Conservation (phyloP, 2,329 filamentous ascomycete genomes). For the Arthrobotrys conoides region DNA sequence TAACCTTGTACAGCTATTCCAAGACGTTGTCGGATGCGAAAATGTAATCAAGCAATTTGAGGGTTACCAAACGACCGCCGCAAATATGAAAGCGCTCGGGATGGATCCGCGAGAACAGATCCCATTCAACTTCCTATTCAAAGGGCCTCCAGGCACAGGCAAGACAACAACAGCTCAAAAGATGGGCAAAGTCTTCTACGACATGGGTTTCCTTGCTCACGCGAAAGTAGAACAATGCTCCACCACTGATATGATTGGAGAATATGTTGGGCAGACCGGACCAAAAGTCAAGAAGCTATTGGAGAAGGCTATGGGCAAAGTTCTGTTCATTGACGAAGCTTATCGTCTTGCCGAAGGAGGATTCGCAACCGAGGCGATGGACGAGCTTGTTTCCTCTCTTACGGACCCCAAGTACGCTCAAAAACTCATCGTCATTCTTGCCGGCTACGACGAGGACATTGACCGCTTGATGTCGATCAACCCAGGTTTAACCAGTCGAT, state of each 20-base stretch:
- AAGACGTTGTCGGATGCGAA: constrained; percentile 74
- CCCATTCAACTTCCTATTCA: constrained; percentile 80
- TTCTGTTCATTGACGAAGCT: constrained; percentile 74
- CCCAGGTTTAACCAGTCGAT: constrained; percentile 75
- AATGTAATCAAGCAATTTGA: constrained; percentile 72
- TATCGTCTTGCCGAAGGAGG: constrained; percentile 70
- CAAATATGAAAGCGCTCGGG: constrained; percentile 70
- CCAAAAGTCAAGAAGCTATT: constrained; percentile 74
- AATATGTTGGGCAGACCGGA: constrained; percentile 72
- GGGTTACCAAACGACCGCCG: constrained; percentile 72
- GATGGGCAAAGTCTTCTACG: constrained; percentile 70
- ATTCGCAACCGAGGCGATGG: constrained; percentile 71
- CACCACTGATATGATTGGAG: constrained; percentile 71
- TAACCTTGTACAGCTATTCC: constrained; percentile 75
- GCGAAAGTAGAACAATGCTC: constrained; percentile 71
- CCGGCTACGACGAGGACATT: constrained; percentile 76
- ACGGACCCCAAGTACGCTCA: constrained; percentile 71
- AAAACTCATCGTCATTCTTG: constrained; percentile 73
- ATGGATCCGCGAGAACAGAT: constrained; percentile 74
- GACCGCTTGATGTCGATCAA: constrained; percentile 75
- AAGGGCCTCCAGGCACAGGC: constrained; percentile 70
- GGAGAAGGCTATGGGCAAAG: constrained; percentile 73
- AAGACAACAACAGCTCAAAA: constrained; percentile 62
- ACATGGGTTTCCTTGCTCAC: constrained; percentile 71
- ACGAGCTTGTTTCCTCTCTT: constrained; percentile 71